These are phyloP conservation scores for Cladosporium oxysporum DNA, from an alignment of 2,329 filamentous ascomycete species.

Conservation along the genomic window DNA sequence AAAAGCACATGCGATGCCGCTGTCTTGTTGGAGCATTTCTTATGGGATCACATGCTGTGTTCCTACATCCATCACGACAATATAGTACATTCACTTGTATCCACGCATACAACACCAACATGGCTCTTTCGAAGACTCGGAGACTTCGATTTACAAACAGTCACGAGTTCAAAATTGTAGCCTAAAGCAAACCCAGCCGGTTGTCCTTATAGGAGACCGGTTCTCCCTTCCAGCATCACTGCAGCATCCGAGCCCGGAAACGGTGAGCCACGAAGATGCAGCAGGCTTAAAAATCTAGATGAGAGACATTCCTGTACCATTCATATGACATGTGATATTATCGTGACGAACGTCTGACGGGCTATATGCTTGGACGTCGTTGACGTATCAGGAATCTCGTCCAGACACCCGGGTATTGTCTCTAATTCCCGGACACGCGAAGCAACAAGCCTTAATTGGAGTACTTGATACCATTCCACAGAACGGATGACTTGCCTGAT, in stretches of 20 bases:
- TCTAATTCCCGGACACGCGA: too few species aligned
- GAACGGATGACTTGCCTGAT: not conserved
- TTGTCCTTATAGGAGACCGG: slow-evolving; percentile 20
- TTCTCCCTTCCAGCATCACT: slow-evolving; percentile 73
- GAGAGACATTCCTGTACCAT: slow-evolving; percentile 62
- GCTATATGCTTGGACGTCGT: not conserved
- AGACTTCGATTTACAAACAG: slow-evolving; percentile 65
- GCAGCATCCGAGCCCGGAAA: slow-evolving; percentile 74
- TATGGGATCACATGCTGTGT: not conserved
- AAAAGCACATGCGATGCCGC: not conserved
- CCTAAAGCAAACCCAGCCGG: slow-evolving; percentile 70
- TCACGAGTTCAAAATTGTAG: slow-evolving; percentile 84
- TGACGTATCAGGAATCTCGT: too few species aligned
- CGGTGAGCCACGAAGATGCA: slow-evolving; percentile 66
- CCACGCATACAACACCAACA: not conserved
- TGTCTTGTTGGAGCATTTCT: not conserved
- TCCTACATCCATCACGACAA: not conserved
- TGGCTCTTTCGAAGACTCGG: slow-evolving; percentile 94
- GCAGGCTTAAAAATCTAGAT: slow-evolving; percentile 60
- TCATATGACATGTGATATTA: not conserved
- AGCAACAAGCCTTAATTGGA: too few species aligned
- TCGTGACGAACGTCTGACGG: not conserved
- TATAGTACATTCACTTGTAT: not conserved
- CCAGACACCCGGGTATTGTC: too few species aligned
- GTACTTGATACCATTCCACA: too few species aligned